phyloP scores from a whole-genome alignment of 2,329 filamentous ascomycete species.

The Xylariales sp. region DNA sequence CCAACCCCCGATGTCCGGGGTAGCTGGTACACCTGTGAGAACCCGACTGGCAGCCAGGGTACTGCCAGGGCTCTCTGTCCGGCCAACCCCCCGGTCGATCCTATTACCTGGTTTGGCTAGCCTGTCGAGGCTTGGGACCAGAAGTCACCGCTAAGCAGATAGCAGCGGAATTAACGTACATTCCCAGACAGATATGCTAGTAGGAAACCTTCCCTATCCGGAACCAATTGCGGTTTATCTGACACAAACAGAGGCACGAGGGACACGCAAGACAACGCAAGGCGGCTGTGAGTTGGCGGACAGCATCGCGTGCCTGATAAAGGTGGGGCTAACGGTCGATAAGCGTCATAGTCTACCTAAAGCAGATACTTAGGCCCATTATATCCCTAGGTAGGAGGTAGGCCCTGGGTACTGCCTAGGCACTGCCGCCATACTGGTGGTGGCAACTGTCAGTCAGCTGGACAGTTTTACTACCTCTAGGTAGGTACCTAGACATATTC shows the following conservation, averaged over 20 bases:
- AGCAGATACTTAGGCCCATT: background rate
- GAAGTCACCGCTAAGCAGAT: conserved; percentile 32
- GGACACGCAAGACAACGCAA: conserved; percentile 16
- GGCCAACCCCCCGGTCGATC: conserved; percentile 23
- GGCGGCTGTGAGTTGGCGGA: conserved; percentile 16
- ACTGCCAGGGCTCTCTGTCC: conserved; percentile 23
- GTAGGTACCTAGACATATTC: background rate
- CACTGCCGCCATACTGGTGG: too few relatives aligned
- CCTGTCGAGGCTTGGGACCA: conserved; percentile 4
- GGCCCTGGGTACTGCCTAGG: too few relatives aligned
- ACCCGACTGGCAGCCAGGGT: conserved; percentile 33
- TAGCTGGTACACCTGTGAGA: conserved; percentile 27
- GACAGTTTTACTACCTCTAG: background rate
- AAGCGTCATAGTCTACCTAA: conserved; percentile 35
- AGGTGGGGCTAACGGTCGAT: conserved; percentile 35
- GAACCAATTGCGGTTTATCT: conserved; percentile 17
- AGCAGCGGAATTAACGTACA: conserved; percentile 3
- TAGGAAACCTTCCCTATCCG: conserved; percentile 32
- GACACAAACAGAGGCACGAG: conserved; percentile 6
- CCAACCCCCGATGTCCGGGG: conserved; percentile 35
- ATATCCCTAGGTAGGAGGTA: background rate
- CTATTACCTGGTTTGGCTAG: conserved; percentile 10
- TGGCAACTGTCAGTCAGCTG: too few relatives aligned
- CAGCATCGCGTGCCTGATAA: conserved; percentile 37
- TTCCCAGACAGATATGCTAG: conserved; percentile 31